A percentile compares a stretch with the other conserved stretches of the same genome.
Evolutionary conservation across 163 green algal genomes (phyloP).

Genomic region (Dunaliella salina): DNA sequence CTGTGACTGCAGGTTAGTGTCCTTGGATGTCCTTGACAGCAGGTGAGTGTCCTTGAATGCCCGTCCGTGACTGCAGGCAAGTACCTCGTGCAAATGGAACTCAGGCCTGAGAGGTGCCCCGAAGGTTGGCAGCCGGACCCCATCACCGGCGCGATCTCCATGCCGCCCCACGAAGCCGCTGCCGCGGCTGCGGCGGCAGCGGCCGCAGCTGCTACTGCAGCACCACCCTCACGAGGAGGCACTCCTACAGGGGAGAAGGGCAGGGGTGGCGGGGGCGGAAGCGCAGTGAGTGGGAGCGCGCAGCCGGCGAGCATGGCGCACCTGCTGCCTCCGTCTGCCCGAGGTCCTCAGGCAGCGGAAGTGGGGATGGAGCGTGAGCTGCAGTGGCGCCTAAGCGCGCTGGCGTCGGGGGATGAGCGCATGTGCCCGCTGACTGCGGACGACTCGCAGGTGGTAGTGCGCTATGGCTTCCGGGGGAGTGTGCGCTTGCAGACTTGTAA

Average conservation of each 20-base stretch:
- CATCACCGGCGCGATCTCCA: slow-evolving; percentile 11
- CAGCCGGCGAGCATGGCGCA: too few species aligned
- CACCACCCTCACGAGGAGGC: neutral
- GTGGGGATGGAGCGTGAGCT: slow-evolving; percentile 3
- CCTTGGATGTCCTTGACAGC: too few species aligned
- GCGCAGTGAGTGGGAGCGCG: neutral
- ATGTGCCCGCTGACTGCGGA: slow-evolving; percentile 45
- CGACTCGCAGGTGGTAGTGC: slow-evolving; percentile 31
- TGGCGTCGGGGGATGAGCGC: slow-evolving; percentile 47
- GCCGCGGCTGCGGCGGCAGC: neutral
- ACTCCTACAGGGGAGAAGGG: slow-evolving; percentile 1
- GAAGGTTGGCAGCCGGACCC: slow-evolving; percentile 34
- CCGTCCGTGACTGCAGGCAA: too few species aligned
- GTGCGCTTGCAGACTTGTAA: too few species aligned
- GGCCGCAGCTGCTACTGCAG: neutral
- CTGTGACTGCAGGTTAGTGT: too few species aligned
- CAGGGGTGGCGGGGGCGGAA: neutral
- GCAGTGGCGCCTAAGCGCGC: slow-evolving; percentile 37
- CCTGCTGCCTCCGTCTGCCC: neutral
- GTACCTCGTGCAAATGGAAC: slow-evolving; percentile 44
- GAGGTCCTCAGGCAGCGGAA: neutral
- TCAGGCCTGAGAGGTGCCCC: slow-evolving; percentile 20
- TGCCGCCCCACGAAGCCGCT: slow-evolving; percentile 12
- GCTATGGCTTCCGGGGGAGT: too few species aligned
- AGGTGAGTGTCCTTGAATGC: too few species aligned